Evolutionary conservation across 73 alveolate genomes (phyloP), one percentile per base, ranked within the genome.

Genomic region (Blepharisma japonicum): DNA sequence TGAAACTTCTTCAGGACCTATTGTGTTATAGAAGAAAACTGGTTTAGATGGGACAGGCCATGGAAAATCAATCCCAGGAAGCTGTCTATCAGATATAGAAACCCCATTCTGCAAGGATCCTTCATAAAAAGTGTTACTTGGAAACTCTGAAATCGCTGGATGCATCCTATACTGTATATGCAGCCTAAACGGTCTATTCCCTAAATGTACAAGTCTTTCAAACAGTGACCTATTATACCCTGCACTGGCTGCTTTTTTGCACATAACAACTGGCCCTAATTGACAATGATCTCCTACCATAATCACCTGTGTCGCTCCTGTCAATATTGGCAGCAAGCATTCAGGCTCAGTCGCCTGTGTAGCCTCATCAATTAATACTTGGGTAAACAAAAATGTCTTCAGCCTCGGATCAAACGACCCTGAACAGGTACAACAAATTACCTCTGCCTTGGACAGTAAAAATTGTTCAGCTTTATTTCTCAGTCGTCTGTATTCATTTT

Each of bases 91-190:
- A 56, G 87, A 87, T 45, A 92, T 82, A 25, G 98, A 84, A 27
- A 96, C 98, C 9, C 99, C 99, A 80, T 94, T 92, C 74, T 74
- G 84, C 6, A 74, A 50, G 0, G 84, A 48, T 67, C 99, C 99
- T 86, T 98, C 99, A 91, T 98, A 98, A 71, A 97, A 98, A 54
- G 99, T 94, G 80, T 89, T 94, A 25, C 98, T 89, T 8, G 99
- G 99, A 81, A 98, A 98, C 55, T 85, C 98, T 68, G 98, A 85
- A 47, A 98, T 90, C 74, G 93, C 95, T 56, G 99, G 99, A 82
- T 98, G 99, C 99, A 98, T 98, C 79, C 99, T 90, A 90, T 96
- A 98, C 85, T 98, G 96, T 25, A 96, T 99, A 88, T 97, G 95
- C 14, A 97, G 86, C 87, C 98, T 87, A 70, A 90, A 93, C 50